Conservation (phyloP, 1,139 yeast genomes). For the Saccharomyces hybrid region DNA sequence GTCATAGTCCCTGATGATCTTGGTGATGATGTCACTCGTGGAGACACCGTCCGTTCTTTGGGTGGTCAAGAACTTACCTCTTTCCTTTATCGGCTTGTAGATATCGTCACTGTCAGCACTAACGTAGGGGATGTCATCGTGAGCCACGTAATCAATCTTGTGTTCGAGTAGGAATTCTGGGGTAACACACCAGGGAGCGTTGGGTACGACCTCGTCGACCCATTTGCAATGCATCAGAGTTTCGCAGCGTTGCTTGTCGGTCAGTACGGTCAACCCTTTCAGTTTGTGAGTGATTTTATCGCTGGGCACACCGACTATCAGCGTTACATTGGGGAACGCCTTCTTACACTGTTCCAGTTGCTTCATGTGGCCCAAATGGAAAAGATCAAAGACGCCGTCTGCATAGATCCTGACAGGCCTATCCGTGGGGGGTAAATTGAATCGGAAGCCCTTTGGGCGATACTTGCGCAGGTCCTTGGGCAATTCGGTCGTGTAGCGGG, state of each 20-base stretch:
- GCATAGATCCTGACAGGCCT: slow-evolving; percentile 90
- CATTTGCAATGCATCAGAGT: slow-evolving; percentile 85
- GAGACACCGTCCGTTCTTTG: slow-evolving; percentile 96
- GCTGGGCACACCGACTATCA: slow-evolving; percentile 88
- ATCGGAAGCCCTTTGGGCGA: slow-evolving; percentile 61
- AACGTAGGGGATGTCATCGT: slow-evolving; percentile 93
- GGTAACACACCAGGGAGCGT: slow-evolving; percentile 95
- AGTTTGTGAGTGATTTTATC: slow-evolving; percentile 86
- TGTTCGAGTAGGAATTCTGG: slow-evolving; percentile 72
- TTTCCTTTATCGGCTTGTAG: slow-evolving; percentile 82
- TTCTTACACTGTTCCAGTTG: slow-evolving; percentile 95
- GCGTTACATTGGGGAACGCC: slow-evolving; percentile 73
- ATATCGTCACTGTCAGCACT: slow-evolving; percentile 83
- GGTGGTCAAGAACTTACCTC: slow-evolving; percentile 86
- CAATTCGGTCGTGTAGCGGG: slow-evolving; percentile 47
- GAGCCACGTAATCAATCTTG: slow-evolving; percentile 91
- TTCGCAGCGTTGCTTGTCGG: slow-evolving; percentile 83
- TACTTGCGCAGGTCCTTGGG: slow-evolving; percentile 60
- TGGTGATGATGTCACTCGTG: slow-evolving; percentile 91
- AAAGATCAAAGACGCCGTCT: slow-evolving; percentile 94
- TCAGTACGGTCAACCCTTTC: slow-evolving; percentile 85
- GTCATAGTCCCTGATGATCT: slow-evolving; percentile 90
- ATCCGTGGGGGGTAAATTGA: slow-evolving; percentile 78
- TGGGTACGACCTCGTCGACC: slow-evolving; percentile 93
- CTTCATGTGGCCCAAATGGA: slow-evolving; percentile 95